A percentile compares a stretch with the other conserved stretches of the same genome.
Evolutionary conservation across 768 basidiomycete species (phyloP).

Genomic region (Trametes meyenii): DNA sequence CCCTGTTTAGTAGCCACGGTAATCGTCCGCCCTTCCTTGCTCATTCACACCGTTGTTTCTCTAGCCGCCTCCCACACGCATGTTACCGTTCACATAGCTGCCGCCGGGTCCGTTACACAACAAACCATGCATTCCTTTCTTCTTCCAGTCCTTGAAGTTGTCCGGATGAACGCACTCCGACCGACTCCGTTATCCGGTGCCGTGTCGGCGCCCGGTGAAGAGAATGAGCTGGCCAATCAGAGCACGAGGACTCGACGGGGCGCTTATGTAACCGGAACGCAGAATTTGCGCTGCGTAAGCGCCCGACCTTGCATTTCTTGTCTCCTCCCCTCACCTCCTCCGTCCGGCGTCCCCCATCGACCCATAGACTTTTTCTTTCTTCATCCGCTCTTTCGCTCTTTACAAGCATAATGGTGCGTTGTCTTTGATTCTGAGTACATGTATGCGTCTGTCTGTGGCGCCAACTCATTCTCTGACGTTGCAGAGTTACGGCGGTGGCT

Average conservation of each 20-base stretch:
- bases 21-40: conserved; percentile 7
- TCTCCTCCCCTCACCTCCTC: conserved; percentile 15
- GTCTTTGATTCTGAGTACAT: neutral
- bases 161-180: neutral
- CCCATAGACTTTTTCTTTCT: conserved; percentile 14
- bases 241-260: conserved; percentile 2
- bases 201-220: neutral
- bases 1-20: conserved; percentile 19
- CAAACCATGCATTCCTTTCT: neutral
- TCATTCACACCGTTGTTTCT: conserved; percentile 5
- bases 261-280: conserved; percentile 11
- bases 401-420: conserved; percentile 31
- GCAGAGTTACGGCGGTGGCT: conserved; percentile 37
- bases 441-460: neutral
- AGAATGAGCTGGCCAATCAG: conserved; percentile 8
- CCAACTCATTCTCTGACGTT: neutral
- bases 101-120: neutral
- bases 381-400: conserved; percentile 14
- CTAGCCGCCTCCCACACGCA: neutral
- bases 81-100: neutral
- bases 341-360: conserved; percentile 11
- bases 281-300: conserved; percentile 6
- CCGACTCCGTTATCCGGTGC: too few relatives aligned
- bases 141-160: neutral
- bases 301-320: conserved; percentile 6